Conservation (phyloP, 331 rosid genomes). For the Quercus tomentella region DNA sequence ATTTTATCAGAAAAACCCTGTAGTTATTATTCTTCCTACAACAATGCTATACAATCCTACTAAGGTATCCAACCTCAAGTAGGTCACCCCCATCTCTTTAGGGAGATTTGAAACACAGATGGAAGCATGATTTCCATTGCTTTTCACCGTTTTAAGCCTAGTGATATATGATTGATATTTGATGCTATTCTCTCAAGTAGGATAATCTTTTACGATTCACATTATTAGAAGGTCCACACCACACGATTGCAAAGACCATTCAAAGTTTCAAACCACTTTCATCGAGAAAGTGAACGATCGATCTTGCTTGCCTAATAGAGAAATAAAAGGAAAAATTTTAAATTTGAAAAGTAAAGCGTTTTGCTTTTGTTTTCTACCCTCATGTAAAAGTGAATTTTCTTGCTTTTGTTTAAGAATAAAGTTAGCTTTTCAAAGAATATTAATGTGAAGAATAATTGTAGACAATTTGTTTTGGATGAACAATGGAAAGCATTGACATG, state of each 20-base stretch:
- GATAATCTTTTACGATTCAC: neutral
- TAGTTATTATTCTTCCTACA: too few species aligned
- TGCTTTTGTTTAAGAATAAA: neutral
- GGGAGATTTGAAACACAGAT: neutral
- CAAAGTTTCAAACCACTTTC: neutral
- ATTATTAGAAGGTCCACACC: constrained; percentile 1
- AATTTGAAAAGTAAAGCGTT: neutral
- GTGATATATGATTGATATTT: neutral
- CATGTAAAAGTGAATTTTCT: neutral
- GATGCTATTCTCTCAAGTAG: neutral
- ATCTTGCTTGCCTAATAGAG: neutral
- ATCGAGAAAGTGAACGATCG: neutral
- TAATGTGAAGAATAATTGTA: neutral
- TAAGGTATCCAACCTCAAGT: too few species aligned
- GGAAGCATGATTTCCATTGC: neutral
- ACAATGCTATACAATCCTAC: too few species aligned
- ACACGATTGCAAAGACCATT: neutral
- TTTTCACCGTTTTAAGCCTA: neutral
- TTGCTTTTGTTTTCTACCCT: neutral
- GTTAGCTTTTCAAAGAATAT: neutral
- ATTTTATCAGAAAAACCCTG: too few species aligned
- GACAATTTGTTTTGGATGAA: neutral
- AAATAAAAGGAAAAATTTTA: neutral
- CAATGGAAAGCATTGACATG: neutral
- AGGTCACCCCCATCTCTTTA: too few species aligned